These are phyloP conservation scores for Talaromyces borbonicus DNA, from an alignment of 495 filamentous ascomycete species.

Conservation along the genomic window DNA sequence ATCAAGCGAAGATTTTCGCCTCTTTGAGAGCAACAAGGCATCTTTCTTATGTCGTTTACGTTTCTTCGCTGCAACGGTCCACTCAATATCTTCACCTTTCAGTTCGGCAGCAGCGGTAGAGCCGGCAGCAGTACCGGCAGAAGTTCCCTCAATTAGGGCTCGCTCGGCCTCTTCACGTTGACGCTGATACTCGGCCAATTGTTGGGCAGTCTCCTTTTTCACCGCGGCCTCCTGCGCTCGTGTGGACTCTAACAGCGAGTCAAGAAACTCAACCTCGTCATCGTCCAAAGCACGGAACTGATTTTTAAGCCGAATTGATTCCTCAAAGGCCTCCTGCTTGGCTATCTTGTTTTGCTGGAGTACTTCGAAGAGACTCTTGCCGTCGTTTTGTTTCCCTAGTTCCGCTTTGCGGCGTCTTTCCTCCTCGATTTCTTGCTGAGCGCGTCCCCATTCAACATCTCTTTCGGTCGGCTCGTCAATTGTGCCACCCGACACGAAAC, in stretches of 20 bases:
- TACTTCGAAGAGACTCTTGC: conserved; percentile 74
- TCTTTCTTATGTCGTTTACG: conserved; percentile 50
- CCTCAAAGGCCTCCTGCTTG: conserved; percentile 95
- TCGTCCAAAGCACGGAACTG: conserved; percentile 92
- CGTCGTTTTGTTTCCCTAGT: conserved; percentile 44
- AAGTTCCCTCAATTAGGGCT: conserved; percentile 29
- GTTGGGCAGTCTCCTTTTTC: conserved; percentile 64
- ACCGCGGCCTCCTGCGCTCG: conserved; percentile 62
- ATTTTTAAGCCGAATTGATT: conserved; percentile 75
- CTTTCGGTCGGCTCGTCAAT: conserved; percentile 51
- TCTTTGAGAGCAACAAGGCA: conserved; percentile 46
- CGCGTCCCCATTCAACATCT: conserved; percentile 66
- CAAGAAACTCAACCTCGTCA: conserved; percentile 87
- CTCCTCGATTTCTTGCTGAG: conserved; percentile 68
- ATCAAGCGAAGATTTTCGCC: conserved; percentile 37
- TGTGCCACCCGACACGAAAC: conserved; percentile 83
- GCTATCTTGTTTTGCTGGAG: conserved; percentile 92
- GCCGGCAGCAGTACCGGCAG: conserved; percentile 25
- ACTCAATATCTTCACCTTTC: conserved; percentile 38
- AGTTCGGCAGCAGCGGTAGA: conserved; percentile 16
- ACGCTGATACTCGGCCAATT: conserved; percentile 58
- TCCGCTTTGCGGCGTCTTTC: conserved; percentile 50
- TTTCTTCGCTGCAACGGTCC: conserved; percentile 47
- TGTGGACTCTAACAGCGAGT: conserved; percentile 60
- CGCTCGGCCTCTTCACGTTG: conserved; percentile 59